Conservation (phyloP, 805 yeast genomes). For the Cyberlindnera misumaiensis region DNA sequence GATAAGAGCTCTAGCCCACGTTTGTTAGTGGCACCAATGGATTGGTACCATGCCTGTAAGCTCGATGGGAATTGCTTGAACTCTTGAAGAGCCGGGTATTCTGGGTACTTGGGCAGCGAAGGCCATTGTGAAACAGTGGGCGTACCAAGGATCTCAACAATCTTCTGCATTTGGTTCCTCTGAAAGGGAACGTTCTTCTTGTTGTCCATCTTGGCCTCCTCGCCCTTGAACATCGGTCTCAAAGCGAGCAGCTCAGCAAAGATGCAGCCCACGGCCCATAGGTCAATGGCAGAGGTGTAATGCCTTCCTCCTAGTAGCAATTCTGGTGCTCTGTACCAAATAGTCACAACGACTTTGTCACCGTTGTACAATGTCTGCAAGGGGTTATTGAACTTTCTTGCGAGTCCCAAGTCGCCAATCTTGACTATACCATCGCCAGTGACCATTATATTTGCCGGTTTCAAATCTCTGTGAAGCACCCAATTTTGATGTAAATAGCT, state of each 20-base stretch:
- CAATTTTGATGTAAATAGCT: slow-evolving; percentile 91
- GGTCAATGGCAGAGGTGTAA: slow-evolving; percentile 86
- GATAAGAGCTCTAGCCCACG: slow-evolving; percentile 60
- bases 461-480: slow-evolving; percentile 91
- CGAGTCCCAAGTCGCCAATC: slow-evolving; percentile 92
- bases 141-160: slow-evolving; percentile 88
- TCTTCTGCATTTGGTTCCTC: slow-evolving; percentile 83
- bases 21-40: slow-evolving; percentile 69
- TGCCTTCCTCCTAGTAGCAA: slow-evolving; percentile 84
- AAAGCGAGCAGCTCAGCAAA: slow-evolving; percentile 84
- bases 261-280: slow-evolving; percentile 96
- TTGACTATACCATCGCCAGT: slow-evolving; percentile 84
- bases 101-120: slow-evolving; percentile 73
- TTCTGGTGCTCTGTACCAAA: slow-evolving; percentile 96
- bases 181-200: slow-evolving; percentile 93
- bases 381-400: slow-evolving; percentile 81
- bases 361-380: slow-evolving; percentile 83
- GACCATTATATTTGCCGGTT: slow-evolving; percentile 98
- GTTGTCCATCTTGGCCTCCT: slow-evolving; percentile 92
- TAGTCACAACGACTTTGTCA: slow-evolving; percentile 93
- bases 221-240: slow-evolving; percentile 94
- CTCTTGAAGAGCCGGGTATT: slow-evolving; percentile 56
- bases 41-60: slow-evolving; percentile 78
- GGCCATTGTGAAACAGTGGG: slow-evolving; percentile 83
- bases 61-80: slow-evolving; percentile 57